Evolutionary conservation across 1,139 yeast species (phyloP).

Genomic region (Protomyces macrosporus): DNA sequence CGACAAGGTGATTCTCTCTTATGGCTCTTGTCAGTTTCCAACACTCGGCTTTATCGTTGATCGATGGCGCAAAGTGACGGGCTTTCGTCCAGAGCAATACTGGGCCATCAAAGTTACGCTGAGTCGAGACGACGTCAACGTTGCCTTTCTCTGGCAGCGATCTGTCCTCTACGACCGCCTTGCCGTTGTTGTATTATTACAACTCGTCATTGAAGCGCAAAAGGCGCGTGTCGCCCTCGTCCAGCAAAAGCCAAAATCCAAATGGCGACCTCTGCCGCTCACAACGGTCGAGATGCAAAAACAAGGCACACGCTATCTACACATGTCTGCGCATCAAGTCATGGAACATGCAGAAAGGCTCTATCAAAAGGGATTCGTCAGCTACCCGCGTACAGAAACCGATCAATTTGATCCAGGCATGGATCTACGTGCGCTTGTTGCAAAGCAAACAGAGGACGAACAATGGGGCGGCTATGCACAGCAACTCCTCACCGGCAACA

Average conservation of each 20-base stretch:
- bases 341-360: constrained; percentile 61
- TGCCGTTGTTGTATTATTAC: constrained; percentile 57
- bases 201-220: constrained; percentile 52
- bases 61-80: constrained; percentile 67
- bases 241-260: constrained; percentile 59
- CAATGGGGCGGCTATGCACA: constrained; percentile 51
- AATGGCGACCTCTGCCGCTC: constrained; percentile 78
- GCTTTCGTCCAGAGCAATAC: constrained; percentile 68
- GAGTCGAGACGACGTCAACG: constrained; percentile 36
- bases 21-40: constrained; percentile 89
- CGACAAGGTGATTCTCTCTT: constrained; percentile 34
- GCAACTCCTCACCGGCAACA: constrained; percentile 35
- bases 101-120: constrained; percentile 62
- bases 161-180: constrained; percentile 68
- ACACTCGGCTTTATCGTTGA: constrained; percentile 97
- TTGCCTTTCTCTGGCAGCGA: constrained; percentile 60
- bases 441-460: constrained; percentile 50
- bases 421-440: constrained; percentile 59
- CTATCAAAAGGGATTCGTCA: constrained; percentile 77
- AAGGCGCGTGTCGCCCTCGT: constrained; percentile 52
- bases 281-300: constrained; percentile 96
- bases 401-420: constrained; percentile 73
- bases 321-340: constrained; percentile 74
- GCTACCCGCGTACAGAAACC: constrained; percentile 97
- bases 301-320: constrained; percentile 68